Evolutionary conservation across 164 flowering plant genomes (phyloP), one percentile per base, ranked within the genome.

Genomic region (Umbilicus rupestris): DNA sequence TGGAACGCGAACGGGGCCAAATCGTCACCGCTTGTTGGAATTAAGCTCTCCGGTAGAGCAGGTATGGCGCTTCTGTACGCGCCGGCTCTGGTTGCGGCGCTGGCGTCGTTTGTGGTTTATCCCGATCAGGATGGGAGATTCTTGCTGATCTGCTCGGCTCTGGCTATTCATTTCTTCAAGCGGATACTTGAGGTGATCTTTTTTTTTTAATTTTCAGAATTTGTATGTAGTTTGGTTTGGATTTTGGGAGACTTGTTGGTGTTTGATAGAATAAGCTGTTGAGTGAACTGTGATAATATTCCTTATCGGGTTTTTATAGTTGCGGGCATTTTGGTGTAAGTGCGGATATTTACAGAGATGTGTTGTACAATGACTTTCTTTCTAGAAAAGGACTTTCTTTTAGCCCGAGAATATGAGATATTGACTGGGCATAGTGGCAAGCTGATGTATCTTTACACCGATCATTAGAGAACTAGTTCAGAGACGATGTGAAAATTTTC

Each of bases 131-230:
- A 62, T 35, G 22, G 73, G 30, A 77, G 95, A 64, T 73, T 75
- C 60, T 4, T 77, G 65, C 30, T 85, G 65, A 66, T 88, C 66
- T 52, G 24, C 45, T 79, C 84, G 0, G 83, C 88, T 55, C 76
- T 86, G 0, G 58, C 84, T 62, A 3, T 86, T 14, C 95, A 88
- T 78, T 86, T 83, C 80, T 75, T 84, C 73, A 88, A 88, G 67
- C 76, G 91, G 65, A 68, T 74, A 12, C 63, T 83, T 35, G 91
- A 88, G 95, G 89, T 86, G 73, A 64, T 33, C 39, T 8, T 6
- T 26, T 10, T 20, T 30, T 10, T 28, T 24, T n/a, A 5, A 20
- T 60, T 5, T 39, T 42, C 31, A 1, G 5, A 7, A 17, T 30
- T 37, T 60, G 22, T 5, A 5, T 30, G 28, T n/a, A 7, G 24